phyloP scores from a whole-genome alignment of 768 basidiomycete genomes.

The Suillus americanus region DNA sequence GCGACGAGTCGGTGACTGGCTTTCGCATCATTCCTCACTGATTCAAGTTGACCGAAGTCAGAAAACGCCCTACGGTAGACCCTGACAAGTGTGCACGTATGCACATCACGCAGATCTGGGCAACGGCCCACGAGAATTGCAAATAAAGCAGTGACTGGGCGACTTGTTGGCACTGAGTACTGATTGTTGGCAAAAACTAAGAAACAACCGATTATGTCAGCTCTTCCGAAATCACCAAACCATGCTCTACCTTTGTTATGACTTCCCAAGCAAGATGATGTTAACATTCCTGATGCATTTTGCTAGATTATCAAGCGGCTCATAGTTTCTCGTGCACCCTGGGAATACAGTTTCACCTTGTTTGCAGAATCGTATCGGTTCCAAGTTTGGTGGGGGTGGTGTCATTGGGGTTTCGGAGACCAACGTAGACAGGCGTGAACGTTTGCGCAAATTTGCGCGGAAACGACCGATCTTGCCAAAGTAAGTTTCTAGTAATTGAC shows the following conservation, averaged over 20 bases:
- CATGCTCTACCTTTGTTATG: background rate
- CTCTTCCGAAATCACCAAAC: background rate
- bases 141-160: background rate
- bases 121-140: background rate
- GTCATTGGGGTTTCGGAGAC: constrained; percentile 94
- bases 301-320: constrained; percentile 66
- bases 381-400: constrained; percentile 95
- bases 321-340: background rate
- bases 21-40: constrained; percentile 60
- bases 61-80: constrained; percentile 46
- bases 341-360: constrained; percentile 8
- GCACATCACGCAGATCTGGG: background rate
- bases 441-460: constrained; percentile 91
- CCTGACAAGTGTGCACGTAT: constrained; percentile 55
- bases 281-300: background rate
- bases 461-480: constrained; percentile 97
- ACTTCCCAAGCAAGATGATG: background rate
- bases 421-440: constrained; percentile 93
- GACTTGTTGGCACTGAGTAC: no score
- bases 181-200: background rate
- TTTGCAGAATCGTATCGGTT: constrained; percentile 88
- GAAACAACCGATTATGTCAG: background rate
- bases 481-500: constrained; percentile 38
- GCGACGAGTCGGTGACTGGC: constrained; percentile 51
- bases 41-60: constrained; percentile 55